Evolutionary conservation across 768 basidiomycete species (phyloP).

Genomic region (Peribolospora kevripleyi): DNA sequence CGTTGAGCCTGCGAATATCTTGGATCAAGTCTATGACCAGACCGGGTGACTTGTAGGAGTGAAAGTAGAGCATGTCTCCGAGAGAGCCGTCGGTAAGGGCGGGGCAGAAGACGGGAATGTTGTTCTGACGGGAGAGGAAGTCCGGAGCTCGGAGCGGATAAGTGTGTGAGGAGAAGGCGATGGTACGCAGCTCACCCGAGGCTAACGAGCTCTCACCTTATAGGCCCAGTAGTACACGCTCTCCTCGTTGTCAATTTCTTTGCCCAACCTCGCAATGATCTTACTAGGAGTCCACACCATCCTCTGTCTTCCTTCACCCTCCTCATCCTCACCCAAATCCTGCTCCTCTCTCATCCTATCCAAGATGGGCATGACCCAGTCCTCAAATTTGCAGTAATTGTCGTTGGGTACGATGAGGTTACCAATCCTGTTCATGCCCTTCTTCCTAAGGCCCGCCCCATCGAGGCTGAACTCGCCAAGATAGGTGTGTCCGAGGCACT

Average conservation of each 20-base stretch:
- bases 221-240: slow-evolving; percentile 99
- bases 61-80: slow-evolving; percentile 98
- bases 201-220: slow-evolving; percentile 38
- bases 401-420: slow-evolving; percentile 92
- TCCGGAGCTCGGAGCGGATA: slow-evolving; percentile 12
- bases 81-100: slow-evolving; percentile 93
- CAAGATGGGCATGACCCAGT: slow-evolving; percentile 91
- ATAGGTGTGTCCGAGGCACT: slow-evolving; percentile 91
- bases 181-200: not conserved
- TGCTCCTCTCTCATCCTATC: slow-evolving; percentile 79
- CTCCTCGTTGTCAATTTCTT: slow-evolving; percentile 89
- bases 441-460: slow-evolving; percentile 59
- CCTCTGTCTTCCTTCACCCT: slow-evolving; percentile 6
- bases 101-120: slow-evolving; percentile 96
- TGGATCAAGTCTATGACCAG: slow-evolving; percentile 78
- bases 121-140: slow-evolving; percentile 35
- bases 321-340: slow-evolving; percentile 27
- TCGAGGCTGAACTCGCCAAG: slow-evolving; percentile 57
- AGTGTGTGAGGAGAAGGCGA: not conserved
- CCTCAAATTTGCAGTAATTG: slow-evolving; percentile 98
- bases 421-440: slow-evolving; percentile 91
- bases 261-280: slow-evolving; percentile 77
- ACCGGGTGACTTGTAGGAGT: slow-evolving; percentile 68
- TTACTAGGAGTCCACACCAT: slow-evolving; percentile 67
- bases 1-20: slow-evolving; percentile 80